Evolutionary conservation across 1,284 basidiomycete genomes (phyloP), one percentile per base, ranked within the genome.

Genomic region (Boletus mariae): DNA sequence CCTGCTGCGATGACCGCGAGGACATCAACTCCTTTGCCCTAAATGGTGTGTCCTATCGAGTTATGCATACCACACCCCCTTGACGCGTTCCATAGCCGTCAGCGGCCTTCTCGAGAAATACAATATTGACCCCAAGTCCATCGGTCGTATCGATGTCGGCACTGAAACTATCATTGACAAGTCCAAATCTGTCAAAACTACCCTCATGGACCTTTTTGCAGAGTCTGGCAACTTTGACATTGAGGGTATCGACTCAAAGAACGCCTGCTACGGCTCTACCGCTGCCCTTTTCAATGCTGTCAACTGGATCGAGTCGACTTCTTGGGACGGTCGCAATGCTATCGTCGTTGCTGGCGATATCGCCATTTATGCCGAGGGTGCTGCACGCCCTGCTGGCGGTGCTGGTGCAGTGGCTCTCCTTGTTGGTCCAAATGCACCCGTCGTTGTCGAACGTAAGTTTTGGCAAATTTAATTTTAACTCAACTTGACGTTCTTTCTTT

Each of bases 161-260:
- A 99, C 97, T 31, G 97, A 99, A 75, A 98, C 97, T 50, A 92
- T 99, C 75, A 98, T 99, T 65, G 96, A 99, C 85, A 99, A 99
- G 79, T 96, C 94, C 58, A 99, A 99, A 77, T 93, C 96, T 28
- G 94, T 95, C 74, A 99, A 99, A 78, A 98, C 97, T 4, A 87
- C 94, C 54, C 84, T 99, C 59, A 99, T 99, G 96, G 92, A 98
- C 75, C 87, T 99, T 63, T 99, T 99, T 68, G 85, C 87, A 44
- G 82, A 82, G 53, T 83, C 87, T 35, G 96, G 94, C 59, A 99
- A 99, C 84, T 85, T 84, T 65, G 96, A 99, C 71, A 94, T 99
- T 59, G 96, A 99, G 76, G 96, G 96, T 63, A 90, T 99, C 69
- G 96, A 99, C 79, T 94, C 92, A 55, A 99, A 99, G 80, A 99